Base-by-base conservation (phyloP, 2,329 filamentous ascomycete genomes). In the Fusarium albidum region DNA sequence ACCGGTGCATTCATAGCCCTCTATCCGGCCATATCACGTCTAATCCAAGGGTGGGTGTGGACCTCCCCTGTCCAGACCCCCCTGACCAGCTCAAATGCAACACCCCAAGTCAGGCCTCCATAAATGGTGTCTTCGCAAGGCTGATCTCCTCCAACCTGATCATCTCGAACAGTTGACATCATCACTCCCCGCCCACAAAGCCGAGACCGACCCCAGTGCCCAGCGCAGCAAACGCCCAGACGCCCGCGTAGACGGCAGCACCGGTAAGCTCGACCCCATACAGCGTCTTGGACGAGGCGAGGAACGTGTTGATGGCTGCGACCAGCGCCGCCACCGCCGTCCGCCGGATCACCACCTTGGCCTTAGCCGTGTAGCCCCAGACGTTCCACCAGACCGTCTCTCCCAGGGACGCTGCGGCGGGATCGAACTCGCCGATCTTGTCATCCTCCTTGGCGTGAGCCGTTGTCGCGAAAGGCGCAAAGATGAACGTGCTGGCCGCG, bases 401-500 rank as follows among this genome's bases (percentile, higher is more conserved):
- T 21, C 77, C 73, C 14, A 96, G 78, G 1, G 81, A 84, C 2
- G 90, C 88, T 13, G 78, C 82, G 21, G 78, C 82, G 0, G 89
- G 84, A 62, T 92, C 79, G 67, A 92, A 91, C 21, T 77, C 70
- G 27, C 71, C 70, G 17, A 77, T 72, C 61, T 79, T 74, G 46
- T 79, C 79, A 56, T 86, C 79, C 57, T 78, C 75, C 35, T 70
- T 68, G 13, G 76, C 79, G 21, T 74, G 76, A 21, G 79, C 81
- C 0, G 82, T 79, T 12, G 78, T 81, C 14, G 84, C 82, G 17
- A 85, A 82, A 3, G 88, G 86, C 32, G 85, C 83, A 71, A 96
- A 96, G 62, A 97, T 84, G 70, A 96, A 94, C 38, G 83, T 82
- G 56, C 86, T 86, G 5, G 88, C 86, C 1, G 91, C 89, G 56